A percentile compares a stretch with the other conserved stretches of the same genome.
Conservation (phyloP, 176 grass and related monocot genomes). For the Eragrostis nindensis region DNA sequence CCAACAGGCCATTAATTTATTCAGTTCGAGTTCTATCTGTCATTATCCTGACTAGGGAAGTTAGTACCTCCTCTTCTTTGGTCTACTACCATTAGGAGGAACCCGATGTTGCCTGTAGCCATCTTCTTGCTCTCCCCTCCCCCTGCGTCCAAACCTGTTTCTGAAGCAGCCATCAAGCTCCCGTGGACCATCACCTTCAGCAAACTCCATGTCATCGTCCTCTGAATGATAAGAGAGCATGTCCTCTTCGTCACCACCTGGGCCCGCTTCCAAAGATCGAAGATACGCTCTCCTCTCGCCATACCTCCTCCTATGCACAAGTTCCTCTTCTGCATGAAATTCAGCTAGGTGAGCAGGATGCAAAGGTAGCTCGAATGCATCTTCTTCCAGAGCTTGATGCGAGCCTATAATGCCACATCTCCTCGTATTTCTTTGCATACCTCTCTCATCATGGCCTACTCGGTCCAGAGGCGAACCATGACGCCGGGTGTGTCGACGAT, state of each 20-base stretch:
- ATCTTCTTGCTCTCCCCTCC: slow-evolving; percentile 46
- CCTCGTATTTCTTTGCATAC: slow-evolving; percentile 45
- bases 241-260: slow-evolving; percentile 4
- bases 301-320: slow-evolving; percentile 42
- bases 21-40: not conserved
- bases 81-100: slow-evolving; percentile 39
- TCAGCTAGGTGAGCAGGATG: slow-evolving; percentile 41
- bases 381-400: slow-evolving; percentile 27
- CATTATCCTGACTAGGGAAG: slow-evolving; percentile 22
- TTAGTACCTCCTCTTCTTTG: slow-evolving; percentile 52
- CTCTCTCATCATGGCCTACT: slow-evolving; percentile 42
- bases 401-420: slow-evolving; percentile 24
- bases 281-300: slow-evolving; percentile 38
- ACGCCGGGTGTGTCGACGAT: slow-evolving; percentile 27
- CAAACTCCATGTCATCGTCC: slow-evolving; percentile 41
- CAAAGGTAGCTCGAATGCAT: slow-evolving; percentile 40
- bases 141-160: slow-evolving; percentile 37
- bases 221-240: slow-evolving; percentile 41
- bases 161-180: slow-evolving; percentile 39
- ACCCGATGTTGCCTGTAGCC: slow-evolving; percentile 36
- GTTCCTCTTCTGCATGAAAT: slow-evolving; percentile 42
- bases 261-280: slow-evolving; percentile 23
- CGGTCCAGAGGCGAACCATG: slow-evolving; percentile 40
- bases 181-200: slow-evolving; percentile 28
- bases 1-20: slow-evolving; percentile 14